phyloP scores from a whole-genome alignment of 2,329 filamentous ascomycete species.

The Exophiala sideris region DNA sequence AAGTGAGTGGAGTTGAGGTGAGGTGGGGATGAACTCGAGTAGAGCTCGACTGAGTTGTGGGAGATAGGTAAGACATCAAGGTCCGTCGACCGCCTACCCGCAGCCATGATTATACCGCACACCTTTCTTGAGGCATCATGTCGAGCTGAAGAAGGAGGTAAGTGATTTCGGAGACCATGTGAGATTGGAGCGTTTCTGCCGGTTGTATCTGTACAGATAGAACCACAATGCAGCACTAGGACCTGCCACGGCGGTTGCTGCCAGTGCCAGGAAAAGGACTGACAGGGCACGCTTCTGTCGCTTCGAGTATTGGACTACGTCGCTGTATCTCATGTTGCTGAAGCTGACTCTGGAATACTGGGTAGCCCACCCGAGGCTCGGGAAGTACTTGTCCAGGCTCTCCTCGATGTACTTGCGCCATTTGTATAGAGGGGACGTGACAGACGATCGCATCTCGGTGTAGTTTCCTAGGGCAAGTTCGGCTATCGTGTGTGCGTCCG shows the following conservation, averaged over 20 bases:
- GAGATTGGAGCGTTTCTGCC: conserved; percentile 1
- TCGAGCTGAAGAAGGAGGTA: not conserved
- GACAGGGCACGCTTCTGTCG: conserved; percentile 62
- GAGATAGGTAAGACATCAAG: not conserved
- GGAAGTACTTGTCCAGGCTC: conserved; percentile 70
- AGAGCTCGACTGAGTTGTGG: not conserved
- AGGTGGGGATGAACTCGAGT: not conserved
- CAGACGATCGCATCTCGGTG: conserved; percentile 85
- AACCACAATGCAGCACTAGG: conserved; percentile 8
- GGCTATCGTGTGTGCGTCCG: conserved; percentile 85
- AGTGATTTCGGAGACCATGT: conserved; percentile 4
- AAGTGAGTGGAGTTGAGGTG: not conserved
- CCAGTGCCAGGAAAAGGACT: conserved; percentile 1
- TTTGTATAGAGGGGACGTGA: conserved; percentile 72
- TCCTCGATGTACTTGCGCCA: conserved; percentile 86
- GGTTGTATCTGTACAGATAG: conserved; percentile 4
- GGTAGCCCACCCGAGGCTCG: conserved; percentile 79
- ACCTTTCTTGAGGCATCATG: not conserved
- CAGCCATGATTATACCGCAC: not conserved
- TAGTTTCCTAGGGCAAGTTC: conserved; percentile 90
- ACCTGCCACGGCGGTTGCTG: conserved; percentile 3
- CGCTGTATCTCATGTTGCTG: conserved; percentile 84
- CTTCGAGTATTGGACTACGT: conserved; percentile 68
- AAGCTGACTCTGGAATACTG: conserved; percentile 93
- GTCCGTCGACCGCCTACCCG: not conserved